Evolutionary conservation across 306 rosid genomes (phyloP).

Genomic region (Quercus variabilis): DNA sequence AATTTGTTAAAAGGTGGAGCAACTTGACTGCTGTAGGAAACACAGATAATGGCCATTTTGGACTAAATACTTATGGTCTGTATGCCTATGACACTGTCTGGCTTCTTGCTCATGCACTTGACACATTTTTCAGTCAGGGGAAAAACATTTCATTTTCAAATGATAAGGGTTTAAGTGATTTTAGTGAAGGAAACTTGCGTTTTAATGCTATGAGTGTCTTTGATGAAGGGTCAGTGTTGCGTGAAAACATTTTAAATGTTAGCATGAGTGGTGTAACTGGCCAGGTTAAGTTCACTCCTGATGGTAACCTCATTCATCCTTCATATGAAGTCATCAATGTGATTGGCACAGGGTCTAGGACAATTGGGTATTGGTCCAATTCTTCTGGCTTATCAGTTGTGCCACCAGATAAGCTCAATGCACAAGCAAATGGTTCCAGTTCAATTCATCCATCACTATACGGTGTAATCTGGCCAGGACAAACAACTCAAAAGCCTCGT

Average conservation of each 20-base stretch:
- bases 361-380: slow-evolving; percentile 91
- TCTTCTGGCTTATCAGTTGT: slow-evolving; percentile 62
- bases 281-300: slow-evolving; percentile 47
- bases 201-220: slow-evolving; percentile 71
- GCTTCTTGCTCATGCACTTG: slow-evolving; percentile 77
- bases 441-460: slow-evolving; percentile 33
- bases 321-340: slow-evolving; percentile 81
- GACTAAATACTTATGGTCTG: slow-evolving; percentile 48
- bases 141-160: slow-evolving; percentile 57
- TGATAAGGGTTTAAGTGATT: slow-evolving; percentile 42
- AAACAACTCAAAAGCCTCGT: slow-evolving; percentile 61
- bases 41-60: slow-evolving; percentile 28
- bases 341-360: slow-evolving; percentile 59
- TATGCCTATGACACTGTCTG: slow-evolving; percentile 85
- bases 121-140: slow-evolving; percentile 63
- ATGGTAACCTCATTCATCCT: slow-evolving; percentile 56
- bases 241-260: slow-evolving; percentile 40
- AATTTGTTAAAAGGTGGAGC: slow-evolving; percentile 69
- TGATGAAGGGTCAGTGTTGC: slow-evolving; percentile 53
- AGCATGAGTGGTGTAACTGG: slow-evolving; percentile 80
- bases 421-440: slow-evolving; percentile 42
- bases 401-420: slow-evolving; percentile 55
- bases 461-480: slow-evolving; percentile 83
- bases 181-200: slow-evolving; percentile 38
- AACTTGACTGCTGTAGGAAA: slow-evolving; percentile 42